phyloP scores from a whole-genome alignment of 495 filamentous ascomycete species.

The Hypoxylon lenormandii region DNA sequence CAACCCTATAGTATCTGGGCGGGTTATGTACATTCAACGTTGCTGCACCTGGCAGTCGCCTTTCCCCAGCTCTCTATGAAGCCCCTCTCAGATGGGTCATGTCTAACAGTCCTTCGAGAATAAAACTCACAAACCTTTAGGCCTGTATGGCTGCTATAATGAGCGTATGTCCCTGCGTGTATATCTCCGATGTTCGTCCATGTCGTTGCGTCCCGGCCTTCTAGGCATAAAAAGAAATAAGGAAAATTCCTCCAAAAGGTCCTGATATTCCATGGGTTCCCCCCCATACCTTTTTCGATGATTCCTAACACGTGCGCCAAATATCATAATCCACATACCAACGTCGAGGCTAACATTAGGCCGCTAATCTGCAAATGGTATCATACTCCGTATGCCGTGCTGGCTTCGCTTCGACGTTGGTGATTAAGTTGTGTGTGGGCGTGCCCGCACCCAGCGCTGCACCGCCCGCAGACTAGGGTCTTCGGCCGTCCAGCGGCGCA shows the following conservation, averaged over 20 bases:
- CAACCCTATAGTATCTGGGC: constrained; percentile 29
- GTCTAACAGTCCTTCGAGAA: not conserved
- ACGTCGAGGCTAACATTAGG: constrained; percentile 19
- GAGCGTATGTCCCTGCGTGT: constrained; percentile 14
- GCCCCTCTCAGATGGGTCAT: constrained; percentile 2
- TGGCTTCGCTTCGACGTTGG: constrained; percentile 14
- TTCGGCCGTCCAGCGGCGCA: constrained; percentile 79
- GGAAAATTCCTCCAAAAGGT: constrained; percentile 12
- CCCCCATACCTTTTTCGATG: not conserved
- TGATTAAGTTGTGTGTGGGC: constrained; percentile 50
- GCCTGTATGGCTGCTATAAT: constrained; percentile 13
- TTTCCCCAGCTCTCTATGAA: constrained; percentile 6
- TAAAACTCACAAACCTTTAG: constrained; percentile 9
- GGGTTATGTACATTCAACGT: constrained; percentile 27
- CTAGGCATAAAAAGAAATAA: not conserved
- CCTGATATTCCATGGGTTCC: not conserved
- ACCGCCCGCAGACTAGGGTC: constrained; percentile 70
- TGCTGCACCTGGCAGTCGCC: constrained; percentile 41
- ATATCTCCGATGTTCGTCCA: constrained; percentile 6
- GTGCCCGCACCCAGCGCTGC: constrained; percentile 64
- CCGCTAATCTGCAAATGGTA: constrained; percentile 30
- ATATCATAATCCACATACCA: constrained; percentile 12
- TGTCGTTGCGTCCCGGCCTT: constrained; percentile 9
- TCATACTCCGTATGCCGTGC: constrained; percentile 9
- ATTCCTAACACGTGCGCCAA: constrained; percentile 10